Percentiles rank a stretch among this genome's conserved stretches.
Conservation (phyloP, 225 moss, liverwort and hornwort species). For the Lunularia cruciata region DNA sequence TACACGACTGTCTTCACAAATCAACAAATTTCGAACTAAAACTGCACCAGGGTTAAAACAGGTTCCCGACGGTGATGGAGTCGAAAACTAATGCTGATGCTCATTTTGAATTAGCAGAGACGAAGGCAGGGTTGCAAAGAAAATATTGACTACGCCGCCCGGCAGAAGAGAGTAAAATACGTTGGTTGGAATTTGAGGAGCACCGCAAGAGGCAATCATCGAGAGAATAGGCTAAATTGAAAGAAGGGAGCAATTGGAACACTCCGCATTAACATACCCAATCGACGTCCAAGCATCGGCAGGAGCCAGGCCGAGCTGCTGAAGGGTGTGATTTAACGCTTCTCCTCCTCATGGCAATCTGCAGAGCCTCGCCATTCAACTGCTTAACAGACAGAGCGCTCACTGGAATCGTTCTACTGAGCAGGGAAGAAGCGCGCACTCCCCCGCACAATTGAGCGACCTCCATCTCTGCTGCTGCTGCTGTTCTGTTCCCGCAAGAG, state of each 20-base stretch:
- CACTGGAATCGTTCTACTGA: neutral
- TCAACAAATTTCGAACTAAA: too few species aligned
- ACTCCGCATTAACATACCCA: conserved; percentile 33
- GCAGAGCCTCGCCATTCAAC: conserved; percentile 24
- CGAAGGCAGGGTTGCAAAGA: neutral
- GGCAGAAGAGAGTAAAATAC: neutral
- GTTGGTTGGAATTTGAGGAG: neutral
- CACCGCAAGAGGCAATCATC: too few species aligned
- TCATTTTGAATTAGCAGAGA: too few species aligned
- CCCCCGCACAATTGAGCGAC: neutral
- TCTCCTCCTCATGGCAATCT: conserved; percentile 24
- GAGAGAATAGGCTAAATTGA: neutral
- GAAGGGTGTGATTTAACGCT: neutral
- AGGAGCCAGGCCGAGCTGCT: neutral
- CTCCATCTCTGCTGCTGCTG: conserved; percentile 1
- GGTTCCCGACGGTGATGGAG: too few species aligned
- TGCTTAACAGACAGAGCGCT: conserved; percentile 1
- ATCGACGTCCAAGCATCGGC: conserved; percentile 31
- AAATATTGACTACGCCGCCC: too few species aligned
- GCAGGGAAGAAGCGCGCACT: neutral
- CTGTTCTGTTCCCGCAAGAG: neutral
- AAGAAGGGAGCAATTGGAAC: neutral
- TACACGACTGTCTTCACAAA: too few species aligned
- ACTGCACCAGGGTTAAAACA: too few species aligned
- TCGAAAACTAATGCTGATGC: too few species aligned